Percentiles rank a stretch among this genome's conserved stretches.
phyloP scores from a whole-genome alignment of 768 basidiomycete genomes.

The Chalciporus chontae region DNA sequence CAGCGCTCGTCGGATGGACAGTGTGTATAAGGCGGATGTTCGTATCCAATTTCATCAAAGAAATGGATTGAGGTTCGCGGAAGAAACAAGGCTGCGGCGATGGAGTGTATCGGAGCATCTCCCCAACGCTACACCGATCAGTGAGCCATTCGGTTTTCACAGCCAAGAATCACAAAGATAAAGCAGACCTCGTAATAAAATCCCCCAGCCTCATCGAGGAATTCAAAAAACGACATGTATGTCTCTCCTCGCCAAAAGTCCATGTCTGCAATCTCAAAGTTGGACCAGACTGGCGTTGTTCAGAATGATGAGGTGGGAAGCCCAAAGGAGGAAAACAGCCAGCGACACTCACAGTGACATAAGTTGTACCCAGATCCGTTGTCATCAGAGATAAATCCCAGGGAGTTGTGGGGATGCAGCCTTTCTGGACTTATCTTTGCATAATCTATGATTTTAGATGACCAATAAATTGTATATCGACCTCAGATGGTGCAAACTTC shows the following conservation, averaged over 20 bases:
- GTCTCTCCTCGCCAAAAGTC: conserved; percentile 83
- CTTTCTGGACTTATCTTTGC: conserved; percentile 42
- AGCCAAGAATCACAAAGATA: too few species aligned
- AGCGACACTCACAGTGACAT: conserved; percentile 52
- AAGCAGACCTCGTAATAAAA: conserved; percentile 96
- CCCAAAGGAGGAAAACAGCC: neutral
- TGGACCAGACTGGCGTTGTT: conserved; percentile 71
- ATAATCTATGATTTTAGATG: conserved; percentile 25
- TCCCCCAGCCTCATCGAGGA: conserved; percentile 74
- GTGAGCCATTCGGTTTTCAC: neutral
- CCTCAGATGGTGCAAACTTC: conserved; percentile 1
- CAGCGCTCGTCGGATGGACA: conserved; percentile 24
- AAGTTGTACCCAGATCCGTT: conserved; percentile 57
- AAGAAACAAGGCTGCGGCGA: conserved; percentile 88
- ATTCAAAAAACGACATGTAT: conserved; percentile 81
- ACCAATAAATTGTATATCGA: neutral
- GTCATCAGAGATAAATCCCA: conserved; percentile 65
- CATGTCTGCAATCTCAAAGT: conserved; percentile 88
- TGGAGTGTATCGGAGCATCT: conserved; percentile 88
- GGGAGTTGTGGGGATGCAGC: conserved; percentile 49
- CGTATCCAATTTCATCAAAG: conserved; percentile 80
- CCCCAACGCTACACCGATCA: conserved; percentile 70
- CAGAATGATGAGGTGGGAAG: neutral
- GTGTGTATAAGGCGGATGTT: conserved; percentile 28
- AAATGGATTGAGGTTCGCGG: conserved; percentile 90